Conservation (phyloP, 257 asterid genomes). For the Apocynum venetum region DNA sequence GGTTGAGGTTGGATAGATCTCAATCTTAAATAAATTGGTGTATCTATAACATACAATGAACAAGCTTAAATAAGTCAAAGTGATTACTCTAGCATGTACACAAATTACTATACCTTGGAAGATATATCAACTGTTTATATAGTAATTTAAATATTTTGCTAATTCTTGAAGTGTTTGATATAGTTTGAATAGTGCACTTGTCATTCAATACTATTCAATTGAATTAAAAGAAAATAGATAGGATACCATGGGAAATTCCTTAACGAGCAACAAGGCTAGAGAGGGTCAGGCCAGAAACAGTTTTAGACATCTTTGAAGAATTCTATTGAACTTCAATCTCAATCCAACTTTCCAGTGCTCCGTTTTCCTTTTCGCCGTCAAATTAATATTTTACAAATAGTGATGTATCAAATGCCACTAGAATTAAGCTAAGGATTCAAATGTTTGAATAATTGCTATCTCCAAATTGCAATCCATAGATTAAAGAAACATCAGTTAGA, state of each 20-base stretch:
- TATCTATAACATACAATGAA: too few relatives aligned
- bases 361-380: neutral
- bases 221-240: neutral
- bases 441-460: neutral
- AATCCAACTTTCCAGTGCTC: neutral
- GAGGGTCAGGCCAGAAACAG: neutral
- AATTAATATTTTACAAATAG: neutral
- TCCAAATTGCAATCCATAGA: neutral
- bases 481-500: neutral
- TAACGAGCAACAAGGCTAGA: neutral
- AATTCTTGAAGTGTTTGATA: neutral
- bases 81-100: neutral
- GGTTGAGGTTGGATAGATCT: neutral
- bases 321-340: neutral
- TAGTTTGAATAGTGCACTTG: neutral
- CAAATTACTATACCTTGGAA: neutral
- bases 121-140: neutral
- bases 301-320: neutral
- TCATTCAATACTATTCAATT: neutral
- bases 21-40: neutral
- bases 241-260: neutral
- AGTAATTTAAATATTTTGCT: neutral
- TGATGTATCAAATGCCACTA: neutral
- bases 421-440: neutral
- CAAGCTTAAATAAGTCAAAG: too few relatives aligned